Conservation (phyloP, 306 rosid species). For the Acacia crassicarpa region DNA sequence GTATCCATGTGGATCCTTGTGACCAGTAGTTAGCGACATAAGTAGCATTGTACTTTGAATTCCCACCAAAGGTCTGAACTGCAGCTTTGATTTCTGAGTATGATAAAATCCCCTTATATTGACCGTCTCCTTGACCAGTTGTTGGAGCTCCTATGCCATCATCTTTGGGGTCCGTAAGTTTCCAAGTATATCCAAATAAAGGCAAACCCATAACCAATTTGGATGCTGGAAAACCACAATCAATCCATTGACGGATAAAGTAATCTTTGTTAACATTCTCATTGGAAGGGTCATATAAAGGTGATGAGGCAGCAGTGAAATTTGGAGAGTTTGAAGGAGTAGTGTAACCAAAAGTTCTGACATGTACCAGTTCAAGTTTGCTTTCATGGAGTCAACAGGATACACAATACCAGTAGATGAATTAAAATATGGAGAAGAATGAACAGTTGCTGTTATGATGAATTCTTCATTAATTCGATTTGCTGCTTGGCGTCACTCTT, state of each 20-base stretch:
- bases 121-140: neutral
- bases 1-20: slow-evolving; percentile 36
- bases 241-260: slow-evolving; percentile 29
- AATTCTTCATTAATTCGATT: neutral
- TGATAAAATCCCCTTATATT: neutral
- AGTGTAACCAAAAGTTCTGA: slow-evolving; percentile 28
- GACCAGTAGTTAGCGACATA: slow-evolving; percentile 30
- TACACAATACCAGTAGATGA: neutral
- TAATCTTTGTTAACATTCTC: neutral
- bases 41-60: slow-evolving; percentile 24
- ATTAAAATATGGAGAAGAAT: neutral
- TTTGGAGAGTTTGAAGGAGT: neutral
- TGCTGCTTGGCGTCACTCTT: slow-evolving; percentile 36
- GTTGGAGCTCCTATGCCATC: slow-evolving; percentile 29
- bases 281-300: slow-evolving; percentile 37
- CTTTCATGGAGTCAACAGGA: slow-evolving; percentile 31
- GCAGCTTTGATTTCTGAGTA: slow-evolving; percentile 16
- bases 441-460: slow-evolving; percentile 13
- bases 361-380: slow-evolving; percentile 47
- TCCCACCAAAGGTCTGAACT: neutral
- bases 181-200: slow-evolving; percentile 42
- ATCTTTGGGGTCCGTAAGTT: slow-evolving; percentile 16
- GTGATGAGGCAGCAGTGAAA: slow-evolving; percentile 24
- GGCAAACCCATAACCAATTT: slow-evolving; percentile 45
- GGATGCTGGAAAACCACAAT: slow-evolving; percentile 8